Conservation (phyloP, 1,284 basidiomycete genomes). For the Inonotus obliquus region DNA sequence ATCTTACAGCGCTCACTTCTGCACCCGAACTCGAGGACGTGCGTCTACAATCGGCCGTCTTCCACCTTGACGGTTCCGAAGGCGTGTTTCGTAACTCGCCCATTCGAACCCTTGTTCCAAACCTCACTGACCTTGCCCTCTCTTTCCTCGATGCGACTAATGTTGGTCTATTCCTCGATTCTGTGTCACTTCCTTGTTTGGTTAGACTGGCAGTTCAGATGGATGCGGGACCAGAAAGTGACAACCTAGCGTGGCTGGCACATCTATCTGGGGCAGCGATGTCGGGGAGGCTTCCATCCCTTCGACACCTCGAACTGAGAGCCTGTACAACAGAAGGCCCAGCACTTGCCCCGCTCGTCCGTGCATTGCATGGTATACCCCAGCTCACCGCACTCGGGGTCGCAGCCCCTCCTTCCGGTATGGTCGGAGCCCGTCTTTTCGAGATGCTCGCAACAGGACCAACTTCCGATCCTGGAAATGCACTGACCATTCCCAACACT, state of each 20-base stretch:
- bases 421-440: conserved; percentile 28
- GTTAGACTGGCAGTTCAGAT: conserved; percentile 28
- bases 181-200: conserved; percentile 26
- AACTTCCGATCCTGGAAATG: not conserved
- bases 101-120: conserved; percentile 20
- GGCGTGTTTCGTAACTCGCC: conserved; percentile 26
- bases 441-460: conserved; percentile 27
- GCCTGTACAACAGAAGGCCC: conserved; percentile 29
- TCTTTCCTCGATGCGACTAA: conserved; percentile 28
- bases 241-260: conserved; percentile 31
- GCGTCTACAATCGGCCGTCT: conserved; percentile 26
- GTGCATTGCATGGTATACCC: conserved; percentile 29
- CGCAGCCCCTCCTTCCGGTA: conserved; percentile 26
- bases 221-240: conserved; percentile 27
- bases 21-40: conserved; percentile 27
- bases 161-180: conserved; percentile 29
- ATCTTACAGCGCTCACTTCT: conserved; percentile 25
- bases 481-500: conserved; percentile 6
- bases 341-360: conserved; percentile 28
- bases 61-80: conserved; percentile 28
- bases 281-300: conserved; percentile 24
- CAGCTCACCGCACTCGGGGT: conserved; percentile 30
- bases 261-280: conserved; percentile 22
- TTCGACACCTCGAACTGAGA: conserved; percentile 30
- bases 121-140: conserved; percentile 25